Base-by-base conservation (phyloP, 768 basidiomycete genomes). In the Amanita jacksonii region DNA sequence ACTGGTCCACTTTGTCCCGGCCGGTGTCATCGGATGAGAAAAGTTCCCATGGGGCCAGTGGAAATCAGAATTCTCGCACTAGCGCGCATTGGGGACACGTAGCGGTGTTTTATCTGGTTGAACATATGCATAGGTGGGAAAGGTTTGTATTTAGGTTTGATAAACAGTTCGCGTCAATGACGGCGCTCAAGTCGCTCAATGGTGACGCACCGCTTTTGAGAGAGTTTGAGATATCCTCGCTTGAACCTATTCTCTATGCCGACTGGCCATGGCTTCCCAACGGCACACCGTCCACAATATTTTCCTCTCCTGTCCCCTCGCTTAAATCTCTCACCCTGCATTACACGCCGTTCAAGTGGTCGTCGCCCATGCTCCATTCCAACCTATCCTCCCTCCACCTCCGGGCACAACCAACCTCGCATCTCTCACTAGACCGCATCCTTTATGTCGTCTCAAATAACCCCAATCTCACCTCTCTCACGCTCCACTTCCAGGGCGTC, bases 81-180 rank as follows among this genome's bases (percentile, higher is more conserved):
- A 79, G 74, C 49, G 69, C 74, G 49, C 79, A 84, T 43, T 89
- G 85, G 85, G 85, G 84, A 0, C 77, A 85, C 51, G 81, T 89
- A 24, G 81, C 80, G 0, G 76, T 88, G 35, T 86, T 72, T 57
- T 89, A 88, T 56, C 61, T 89, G 16, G 77, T 81, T 2, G 76
- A 84, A 51, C 81, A 86, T 57, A 87, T 87, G 77, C 77, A 77
- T 50, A 73, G 85, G 22, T 89, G 85, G 85, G 72, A 83, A 55
- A 70, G 85, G 18, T 89, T 89, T 52, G 72, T 87, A 8, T 87
- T 89, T 54, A 67, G 80, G 32, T 88, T 85, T 51, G 83, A 86
- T 54, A 81, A 76, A 57, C 79, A 80, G 25, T 87, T 87, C 59
- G 62, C 76, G 13, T 85, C 84, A 3, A 74, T 86, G 63, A 66